Base-by-base conservation (phyloP, 176 grass and related monocot genomes). In the Guadua angustifolia region DNA sequence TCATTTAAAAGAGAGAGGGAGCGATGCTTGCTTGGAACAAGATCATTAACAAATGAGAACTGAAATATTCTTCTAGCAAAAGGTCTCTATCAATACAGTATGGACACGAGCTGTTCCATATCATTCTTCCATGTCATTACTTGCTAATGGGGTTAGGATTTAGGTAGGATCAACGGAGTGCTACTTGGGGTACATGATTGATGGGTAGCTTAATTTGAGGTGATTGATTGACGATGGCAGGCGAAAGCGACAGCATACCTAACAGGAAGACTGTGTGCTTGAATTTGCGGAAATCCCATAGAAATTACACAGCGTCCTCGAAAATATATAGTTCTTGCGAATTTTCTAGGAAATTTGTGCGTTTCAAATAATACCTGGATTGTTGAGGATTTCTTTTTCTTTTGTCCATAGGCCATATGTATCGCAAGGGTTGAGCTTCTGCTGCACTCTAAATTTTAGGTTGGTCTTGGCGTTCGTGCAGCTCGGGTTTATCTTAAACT, bases 101-200 rank as follows among this genome's bases (percentile, higher is more conserved):
- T 84, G 72, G 45, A 84, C 36, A 45, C 68, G 47, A 56, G 6
- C 16, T 43, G 29, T 75, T 66, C 9, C 15, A 16, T 25, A 26
- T 46, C 43, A 67, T 67, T 56, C 32, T 44, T 55, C 50, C 73
- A 69, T n/a, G 72, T 45, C 62, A 57, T 71, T 82, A 13, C 74
- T 44, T 39, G 24, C 57, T 33, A 33, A 55, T 40, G 9, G 71
- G 47, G 35, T 56, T 76, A 76, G 9, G 61, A 67, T 35, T 67
- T 67, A 1, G 44, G 15, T 16, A 9, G 43, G 11, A 56, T 76
- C 72, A 75, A 84, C 32, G 72, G 61, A 84, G 72, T 76, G 72
- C 60, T 25, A 67, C 46, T 76, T 76, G 82, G 82, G 71, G 18
- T 53, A 8, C 15, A 42, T 66, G 12, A 75, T 66, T 84, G 35